These are phyloP conservation scores for Lepidium campestre DNA, from an alignment of 441 rosid species.

Conservation along the genomic window DNA sequence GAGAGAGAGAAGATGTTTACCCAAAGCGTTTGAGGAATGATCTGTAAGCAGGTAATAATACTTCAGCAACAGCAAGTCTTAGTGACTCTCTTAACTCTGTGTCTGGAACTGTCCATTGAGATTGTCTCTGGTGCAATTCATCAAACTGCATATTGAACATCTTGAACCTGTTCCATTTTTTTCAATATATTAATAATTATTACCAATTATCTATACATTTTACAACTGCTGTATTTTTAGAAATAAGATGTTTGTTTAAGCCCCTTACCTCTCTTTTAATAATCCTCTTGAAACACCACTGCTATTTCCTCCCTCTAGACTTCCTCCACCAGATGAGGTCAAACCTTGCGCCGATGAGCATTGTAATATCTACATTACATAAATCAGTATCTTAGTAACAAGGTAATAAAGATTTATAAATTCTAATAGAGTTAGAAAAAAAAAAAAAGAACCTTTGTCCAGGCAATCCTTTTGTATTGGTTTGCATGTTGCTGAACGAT, in stretches of 20 bases:
- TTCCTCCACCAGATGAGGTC: slow-evolving; percentile 88
- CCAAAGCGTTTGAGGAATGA: slow-evolving; percentile 84
- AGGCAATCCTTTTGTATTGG: slow-evolving; percentile 87
- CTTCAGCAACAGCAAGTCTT: slow-evolving; percentile 98
- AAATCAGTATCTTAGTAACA: neutral
- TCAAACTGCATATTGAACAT: slow-evolving; percentile 85
- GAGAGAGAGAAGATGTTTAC: slow-evolving; percentile 29
- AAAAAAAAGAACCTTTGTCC: slow-evolving; percentile 65
- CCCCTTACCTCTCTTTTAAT: slow-evolving; percentile 71
- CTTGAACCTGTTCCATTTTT: slow-evolving; percentile 62
- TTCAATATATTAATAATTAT: neutral
- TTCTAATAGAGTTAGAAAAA: neutral
- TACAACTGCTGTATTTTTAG: neutral
- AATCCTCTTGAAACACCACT: slow-evolving; percentile 89
- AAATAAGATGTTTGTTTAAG: neutral
- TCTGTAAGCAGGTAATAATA: slow-evolving; percentile 92
- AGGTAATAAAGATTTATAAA: neutral
- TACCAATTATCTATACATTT: neutral
- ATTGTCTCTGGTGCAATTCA: slow-evolving; percentile 95
- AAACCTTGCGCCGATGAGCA: slow-evolving; percentile 81
- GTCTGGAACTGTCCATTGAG: slow-evolving; percentile 98
- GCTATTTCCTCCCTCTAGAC: slow-evolving; percentile 70
- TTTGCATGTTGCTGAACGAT: slow-evolving; percentile 97
- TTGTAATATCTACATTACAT: slow-evolving; percentile 56
- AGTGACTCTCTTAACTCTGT: slow-evolving; percentile 89